Evolutionary conservation across 2,329 filamentous ascomycete species (phyloP).

Genomic region (Zarea fungicola): DNA sequence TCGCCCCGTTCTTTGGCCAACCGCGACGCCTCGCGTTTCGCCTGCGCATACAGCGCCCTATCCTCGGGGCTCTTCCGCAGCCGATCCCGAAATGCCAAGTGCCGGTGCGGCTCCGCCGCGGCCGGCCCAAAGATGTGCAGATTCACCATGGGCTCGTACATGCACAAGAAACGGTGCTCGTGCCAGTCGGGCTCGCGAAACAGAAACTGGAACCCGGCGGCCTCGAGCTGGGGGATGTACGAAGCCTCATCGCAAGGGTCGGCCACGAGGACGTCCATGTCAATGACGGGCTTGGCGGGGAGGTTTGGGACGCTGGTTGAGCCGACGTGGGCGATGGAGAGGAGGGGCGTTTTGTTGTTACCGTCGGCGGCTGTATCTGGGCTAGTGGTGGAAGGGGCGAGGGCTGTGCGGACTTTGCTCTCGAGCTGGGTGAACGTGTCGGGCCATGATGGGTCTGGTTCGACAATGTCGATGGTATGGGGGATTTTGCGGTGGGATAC

Average conservation of each 20-base stretch:
- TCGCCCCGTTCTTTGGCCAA: conserved; percentile 25
- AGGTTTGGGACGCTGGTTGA: conserved; percentile 40
- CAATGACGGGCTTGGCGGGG: conserved; percentile 41
- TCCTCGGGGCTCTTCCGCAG: conserved; percentile 31
- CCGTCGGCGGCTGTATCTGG: no score
- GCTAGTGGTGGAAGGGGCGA: conserved; percentile 23
- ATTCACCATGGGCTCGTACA: conserved; percentile 28
- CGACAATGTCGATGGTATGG: conserved; percentile 21
- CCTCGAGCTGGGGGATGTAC: conserved; percentile 35
- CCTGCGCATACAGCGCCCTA: conserved; percentile 31
- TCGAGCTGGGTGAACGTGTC: conserved; percentile 21
- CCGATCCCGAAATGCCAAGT: conserved; percentile 40
- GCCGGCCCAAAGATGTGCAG: conserved; percentile 38
- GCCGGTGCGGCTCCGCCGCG: conserved; percentile 32
- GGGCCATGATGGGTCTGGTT: conserved; percentile 26
- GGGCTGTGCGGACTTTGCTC: conserved; percentile 22
- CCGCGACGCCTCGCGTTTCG: conserved; percentile 32
- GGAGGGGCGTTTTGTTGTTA: no score
- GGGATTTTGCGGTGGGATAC: conserved; percentile 15
- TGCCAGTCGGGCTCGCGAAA: conserved; percentile 38
- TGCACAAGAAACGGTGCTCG: conserved; percentile 35
- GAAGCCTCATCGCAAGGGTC: conserved; percentile 29
- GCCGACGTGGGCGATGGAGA: conserved; percentile 36
- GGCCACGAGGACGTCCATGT: conserved; percentile 41
- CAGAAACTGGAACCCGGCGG: conserved; percentile 35